Evolutionary conservation across 2,329 filamentous ascomycete species (phyloP), one percentile per base, ranked within the genome.

Genomic region (Pseudogymnoascus sp.): DNA sequence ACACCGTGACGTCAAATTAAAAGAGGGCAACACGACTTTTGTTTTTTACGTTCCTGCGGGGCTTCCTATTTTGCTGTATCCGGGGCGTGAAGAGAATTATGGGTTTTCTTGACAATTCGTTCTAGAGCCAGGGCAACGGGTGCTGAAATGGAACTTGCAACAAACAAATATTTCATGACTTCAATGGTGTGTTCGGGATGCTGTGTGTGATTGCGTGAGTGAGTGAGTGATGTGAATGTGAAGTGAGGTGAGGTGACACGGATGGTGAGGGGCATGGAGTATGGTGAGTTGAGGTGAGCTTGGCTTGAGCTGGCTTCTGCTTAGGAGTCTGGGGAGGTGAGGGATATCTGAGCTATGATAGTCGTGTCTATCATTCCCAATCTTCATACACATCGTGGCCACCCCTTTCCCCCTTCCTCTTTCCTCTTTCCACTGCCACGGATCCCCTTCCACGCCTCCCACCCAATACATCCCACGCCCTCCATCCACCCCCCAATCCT

Each of bases 61-160:
- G 41, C 12, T 7, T 25, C 4, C 28, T 30, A n/a, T n/a, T 30
- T 4, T 14, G 39, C 25, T 43, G 39, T 43, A 25, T 43, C 39
- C 39, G 39, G 11, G 39, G 39, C 38, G 39, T 14, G 12, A n/a
- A n/a, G n/a, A n/a, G n/a, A n/a, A n/a, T n/a, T 14, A 11, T 22
- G 39, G 39, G 39, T 22, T 47, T 47, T 47, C 41, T 47, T 47
- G 41, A n/a, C n/a, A n/a, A n/a, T n/a, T n/a, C 41, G n/a, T 47
- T 47, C 41, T 47, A 47, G 20, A 47, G 41, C 41, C 41, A 47
- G 41, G 41, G 22, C 41, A 47, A 47, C 41, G 37, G 41, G 37
- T 47, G 41, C 41, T 47, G 11, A 47, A 47, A n/a, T 47, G 41
- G 41, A 47, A 47, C 20, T 47, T 47, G 41, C 41, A 47, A 47